These are phyloP conservation scores for Penicillium verhagenii DNA, from an alignment of 495 filamentous ascomycete species.

Conservation along the genomic window DNA sequence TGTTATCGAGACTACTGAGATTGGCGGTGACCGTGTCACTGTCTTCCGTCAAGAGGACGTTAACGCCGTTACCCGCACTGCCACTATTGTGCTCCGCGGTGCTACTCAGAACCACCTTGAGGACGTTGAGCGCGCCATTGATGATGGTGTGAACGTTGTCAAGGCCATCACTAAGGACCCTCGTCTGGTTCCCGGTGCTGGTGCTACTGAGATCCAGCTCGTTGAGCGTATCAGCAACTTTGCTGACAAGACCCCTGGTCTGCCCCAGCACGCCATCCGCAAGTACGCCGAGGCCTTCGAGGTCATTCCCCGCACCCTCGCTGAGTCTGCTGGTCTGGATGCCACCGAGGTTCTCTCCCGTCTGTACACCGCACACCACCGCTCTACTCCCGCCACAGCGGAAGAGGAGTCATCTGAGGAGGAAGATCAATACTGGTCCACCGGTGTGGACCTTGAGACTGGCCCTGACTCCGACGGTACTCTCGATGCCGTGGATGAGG, in stretches of 20 bases:
- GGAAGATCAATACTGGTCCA: slow-evolving; percentile 77
- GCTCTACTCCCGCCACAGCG: slow-evolving; percentile 29
- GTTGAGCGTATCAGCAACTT: slow-evolving; percentile 86
- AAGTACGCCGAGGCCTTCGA: slow-evolving; percentile 99
- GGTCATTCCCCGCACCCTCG: slow-evolving; percentile 88
- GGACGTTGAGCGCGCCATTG: slow-evolving; percentile 94
- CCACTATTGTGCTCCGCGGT: slow-evolving; percentile 91
- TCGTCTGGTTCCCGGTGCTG: slow-evolving; percentile 88
- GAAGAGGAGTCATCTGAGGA: slow-evolving; percentile 42
- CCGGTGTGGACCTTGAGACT: slow-evolving; percentile 91
- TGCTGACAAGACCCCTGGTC: slow-evolving; percentile 85
- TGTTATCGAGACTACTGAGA: slow-evolving; percentile 95
- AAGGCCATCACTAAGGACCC: slow-evolving; percentile 96
- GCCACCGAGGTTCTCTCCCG: slow-evolving; percentile 90
- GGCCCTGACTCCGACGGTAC: slow-evolving; percentile 74
- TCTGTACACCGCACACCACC: slow-evolving; percentile 91
- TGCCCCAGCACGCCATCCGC: slow-evolving; percentile 92
- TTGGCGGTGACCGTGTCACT: slow-evolving; percentile 97
- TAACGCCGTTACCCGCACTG: slow-evolving; percentile 84
- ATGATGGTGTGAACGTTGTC: slow-evolving; percentile 98
- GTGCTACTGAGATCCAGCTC: slow-evolving; percentile 93
- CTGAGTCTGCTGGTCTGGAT: slow-evolving; percentile 92
- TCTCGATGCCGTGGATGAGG: slow-evolving; percentile 82
- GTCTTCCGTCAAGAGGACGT: slow-evolving; percentile 97
- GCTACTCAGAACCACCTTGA: no score